A percentile compares a stretch with the other conserved stretches of the same genome.
Conservation (phyloP, 2,329 filamentous ascomycete genomes). For the Bretziella fagacearum region DNA sequence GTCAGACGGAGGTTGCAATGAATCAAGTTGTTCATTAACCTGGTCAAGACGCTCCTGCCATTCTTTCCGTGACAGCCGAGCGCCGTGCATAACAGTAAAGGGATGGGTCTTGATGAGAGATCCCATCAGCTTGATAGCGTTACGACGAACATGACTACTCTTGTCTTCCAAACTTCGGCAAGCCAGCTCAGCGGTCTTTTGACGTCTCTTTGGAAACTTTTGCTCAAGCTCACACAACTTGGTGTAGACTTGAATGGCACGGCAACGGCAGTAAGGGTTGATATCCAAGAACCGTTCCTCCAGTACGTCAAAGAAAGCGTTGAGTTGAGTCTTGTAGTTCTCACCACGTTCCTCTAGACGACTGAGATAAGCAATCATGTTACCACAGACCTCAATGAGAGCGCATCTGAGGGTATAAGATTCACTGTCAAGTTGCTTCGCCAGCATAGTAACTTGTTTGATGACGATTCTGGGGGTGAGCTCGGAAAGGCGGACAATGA, state of each 20-base stretch:
- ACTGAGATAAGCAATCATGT: constrained; percentile 79
- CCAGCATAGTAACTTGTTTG: constrained; percentile 90
- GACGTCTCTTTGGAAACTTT: constrained; percentile 84
- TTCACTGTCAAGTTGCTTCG: constrained; percentile 92
- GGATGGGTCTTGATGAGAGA: constrained; percentile 86
- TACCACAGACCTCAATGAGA: constrained; percentile 91
- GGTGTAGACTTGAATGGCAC: constrained; percentile 83
- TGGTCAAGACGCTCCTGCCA: constrained; percentile 71
- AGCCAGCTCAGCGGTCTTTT: constrained; percentile 73
- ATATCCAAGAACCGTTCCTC: constrained; percentile 93
- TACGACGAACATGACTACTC: constrained; percentile 90
- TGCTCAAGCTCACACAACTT: constrained; percentile 87
- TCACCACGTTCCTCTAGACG: constrained; percentile 82
- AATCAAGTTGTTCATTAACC: constrained; percentile 66
- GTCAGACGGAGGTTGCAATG: constrained; percentile 60
- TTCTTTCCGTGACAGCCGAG: constrained; percentile 66
- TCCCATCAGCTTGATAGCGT: constrained; percentile 82
- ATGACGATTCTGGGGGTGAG: constrained; percentile 81
- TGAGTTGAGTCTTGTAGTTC: constrained; percentile 86
- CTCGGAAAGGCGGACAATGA: constrained; percentile 85
- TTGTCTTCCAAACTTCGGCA: constrained; percentile 87
- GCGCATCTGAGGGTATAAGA: constrained; percentile 88
- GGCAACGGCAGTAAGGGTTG: constrained; percentile 87
- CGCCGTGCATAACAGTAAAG: constrained; percentile 80
- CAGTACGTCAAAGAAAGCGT: constrained; percentile 90